Evolutionary conservation across 441 rosid species (phyloP).

Genomic region (Erodium trifolium): DNA sequence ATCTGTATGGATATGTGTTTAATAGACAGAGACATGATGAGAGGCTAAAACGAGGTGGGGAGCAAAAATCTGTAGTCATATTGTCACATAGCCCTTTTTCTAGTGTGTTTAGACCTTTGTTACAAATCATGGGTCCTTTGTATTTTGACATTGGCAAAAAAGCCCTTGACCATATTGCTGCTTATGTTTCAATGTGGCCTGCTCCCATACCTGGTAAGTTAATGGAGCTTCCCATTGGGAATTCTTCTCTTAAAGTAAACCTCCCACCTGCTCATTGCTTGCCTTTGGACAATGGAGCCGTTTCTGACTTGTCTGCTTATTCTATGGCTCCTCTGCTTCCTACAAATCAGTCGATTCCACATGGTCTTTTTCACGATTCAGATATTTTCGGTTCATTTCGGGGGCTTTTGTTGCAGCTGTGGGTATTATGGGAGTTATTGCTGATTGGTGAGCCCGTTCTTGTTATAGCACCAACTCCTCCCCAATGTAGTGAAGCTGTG

Average conservation of each 20-base stretch:
- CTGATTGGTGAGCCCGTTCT: conserved; percentile 95
- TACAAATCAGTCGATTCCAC: conserved; percentile 80
- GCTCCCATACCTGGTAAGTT: conserved; percentile 68
- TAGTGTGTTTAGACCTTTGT: conserved; percentile 75
- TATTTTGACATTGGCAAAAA: conserved; percentile 77
- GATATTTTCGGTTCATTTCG: conserved; percentile 79
- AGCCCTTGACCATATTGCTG: conserved; percentile 78
- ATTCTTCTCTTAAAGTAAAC: conserved; percentile 68
- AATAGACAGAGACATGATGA: conserved; percentile 95
- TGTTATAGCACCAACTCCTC: conserved; percentile 88
- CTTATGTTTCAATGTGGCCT: conserved; percentile 89
- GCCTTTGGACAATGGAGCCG: conserved; percentile 54
- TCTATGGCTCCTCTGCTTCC: conserved; percentile 95
- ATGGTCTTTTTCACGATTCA: conserved; percentile 91
- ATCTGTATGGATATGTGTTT: conserved; percentile 85
- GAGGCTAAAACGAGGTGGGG: conserved; percentile 93
- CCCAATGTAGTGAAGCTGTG: conserved; percentile 96
- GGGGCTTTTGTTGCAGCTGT: conserved; percentile 78
- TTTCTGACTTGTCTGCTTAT: conserved; percentile 65
- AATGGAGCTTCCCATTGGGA: conserved; percentile 95
- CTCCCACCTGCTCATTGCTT: conserved; percentile 87
- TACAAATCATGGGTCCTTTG: conserved; percentile 92
- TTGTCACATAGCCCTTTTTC: conserved; percentile 75
- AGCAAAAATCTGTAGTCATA: conserved; percentile 88
- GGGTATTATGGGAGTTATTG: conserved; percentile 88